Percentiles rank a stretch among this genome's conserved stretches.
Conservation (phyloP, 345 rosid species). For the Citrus sinensis region DVS_A1.0 CM039167.1:2148001-2148500, state of each 20-base stretch:
- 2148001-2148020: background rate
- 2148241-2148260: background rate
- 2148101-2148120: background rate
- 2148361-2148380: background rate
- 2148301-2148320: slow-evolving; percentile 35
- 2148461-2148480: background rate
- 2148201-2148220: background rate
- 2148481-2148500: background rate
- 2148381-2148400: background rate
- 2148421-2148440: background rate
- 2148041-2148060: slow-evolving; percentile 5
- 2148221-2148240: slow-evolving; percentile 30
- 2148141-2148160: background rate
- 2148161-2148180: slow-evolving; percentile 8
- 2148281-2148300: slow-evolving; percentile 16
- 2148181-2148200: slow-evolving; percentile 3
- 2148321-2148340: slow-evolving; percentile 21
- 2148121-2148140: background rate
- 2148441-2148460: background rate
- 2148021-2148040: slow-evolving; percentile 18
- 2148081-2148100: slow-evolving; percentile 25
- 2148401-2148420: background rate
- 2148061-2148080: slow-evolving; percentile 39
- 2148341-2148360: slow-evolving; percentile 30
- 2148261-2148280: no score